A percentile compares a stretch with the other conserved stretches of the same genome.
These are phyloP conservation scores for Penicillium sp. DNA, from an alignment of 2,329 filamentous ascomycete genomes.

Conservation along the genomic window DNA sequence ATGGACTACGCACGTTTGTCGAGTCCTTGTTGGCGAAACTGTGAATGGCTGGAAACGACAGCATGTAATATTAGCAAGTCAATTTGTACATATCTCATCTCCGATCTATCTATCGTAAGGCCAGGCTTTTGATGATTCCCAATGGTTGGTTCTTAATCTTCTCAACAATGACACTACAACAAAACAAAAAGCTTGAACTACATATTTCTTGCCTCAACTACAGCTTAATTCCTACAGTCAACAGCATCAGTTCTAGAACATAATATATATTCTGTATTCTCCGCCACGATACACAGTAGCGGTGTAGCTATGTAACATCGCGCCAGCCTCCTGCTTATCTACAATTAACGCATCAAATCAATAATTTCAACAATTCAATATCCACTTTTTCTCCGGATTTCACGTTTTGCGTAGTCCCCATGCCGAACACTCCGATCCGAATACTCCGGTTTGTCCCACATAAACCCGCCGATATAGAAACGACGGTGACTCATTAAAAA, in stretches of 20 bases:
- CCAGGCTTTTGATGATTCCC: neutral
- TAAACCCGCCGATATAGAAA: neutral
- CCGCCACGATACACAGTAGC: neutral
- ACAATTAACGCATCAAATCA: neutral
- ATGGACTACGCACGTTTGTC: constrained; percentile 51
- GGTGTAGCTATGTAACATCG: neutral
- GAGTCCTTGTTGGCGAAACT: constrained; percentile 51
- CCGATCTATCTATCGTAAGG: neutral
- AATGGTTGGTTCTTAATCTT: neutral
- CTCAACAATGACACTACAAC: neutral
- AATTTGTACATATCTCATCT: constrained; percentile 9
- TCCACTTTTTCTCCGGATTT: neutral
- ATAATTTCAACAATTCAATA: neutral
- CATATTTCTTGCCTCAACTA: neutral
- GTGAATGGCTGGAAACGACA: constrained; percentile 33
- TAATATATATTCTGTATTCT: neutral
- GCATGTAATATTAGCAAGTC: constrained; percentile 3
- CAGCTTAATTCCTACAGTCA: too few species aligned
- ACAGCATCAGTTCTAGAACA: neutral
- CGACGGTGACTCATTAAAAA: constrained; percentile 1
- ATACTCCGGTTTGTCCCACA: constrained; percentile 5
- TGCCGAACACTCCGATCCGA: constrained; percentile 11
- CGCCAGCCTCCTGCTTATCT: neutral
- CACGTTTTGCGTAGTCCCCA: neutral
- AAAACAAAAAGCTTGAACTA: neutral